Base-by-base conservation (phyloP, 768 basidiomycete genomes). In the Astraeus odoratus region DNA sequence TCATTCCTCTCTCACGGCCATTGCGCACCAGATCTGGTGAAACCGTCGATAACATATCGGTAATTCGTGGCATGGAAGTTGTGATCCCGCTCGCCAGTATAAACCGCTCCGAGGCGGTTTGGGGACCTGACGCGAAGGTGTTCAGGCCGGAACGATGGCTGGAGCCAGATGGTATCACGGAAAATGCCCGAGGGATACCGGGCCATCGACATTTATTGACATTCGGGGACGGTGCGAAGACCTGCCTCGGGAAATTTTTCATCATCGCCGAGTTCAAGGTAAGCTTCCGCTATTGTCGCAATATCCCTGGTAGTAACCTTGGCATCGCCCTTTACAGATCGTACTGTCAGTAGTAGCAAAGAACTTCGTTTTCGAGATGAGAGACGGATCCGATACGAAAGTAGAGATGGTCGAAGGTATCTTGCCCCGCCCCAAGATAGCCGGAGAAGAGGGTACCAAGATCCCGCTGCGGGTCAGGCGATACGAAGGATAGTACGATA, bases 1-100 rank as follows among this genome's bases (percentile, higher is more conserved):
- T 79, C 1, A 69, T 86, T 13, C 82, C 81, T 0, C 67, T 85
- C 15, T 67, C 66, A 10, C 52, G 56, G 1, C 78, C 78, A 3
- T 52, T 82, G 18, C 59, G 52, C 10, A 74, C 73, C 0, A 50
- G 58, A 0, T 58, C 71, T 0, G 78, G 78, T 0, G 54, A 65
- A 34, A 49, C 54, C 0, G 63, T 74, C 10, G 57, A 65, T 16
- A 64, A 60, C 15, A 59, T 83, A 39, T 36, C 64, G 5, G 59
- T 83, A 29, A 61, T 67, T n/a, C 76, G 74, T 47, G 80, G 75
- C 4, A 74, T 72, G 1, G 44, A 52, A 1, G 46, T 85, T 24
- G 46, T 63, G 10, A 57, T 73, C 3, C 71, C 75, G 1, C 67
- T 80, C 22, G 42, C 57, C 6, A 59, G 63, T n/a, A 65, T 79